phyloP scores from a whole-genome alignment of 129 eudicot species.

The Escallonia herrerae region DNA sequence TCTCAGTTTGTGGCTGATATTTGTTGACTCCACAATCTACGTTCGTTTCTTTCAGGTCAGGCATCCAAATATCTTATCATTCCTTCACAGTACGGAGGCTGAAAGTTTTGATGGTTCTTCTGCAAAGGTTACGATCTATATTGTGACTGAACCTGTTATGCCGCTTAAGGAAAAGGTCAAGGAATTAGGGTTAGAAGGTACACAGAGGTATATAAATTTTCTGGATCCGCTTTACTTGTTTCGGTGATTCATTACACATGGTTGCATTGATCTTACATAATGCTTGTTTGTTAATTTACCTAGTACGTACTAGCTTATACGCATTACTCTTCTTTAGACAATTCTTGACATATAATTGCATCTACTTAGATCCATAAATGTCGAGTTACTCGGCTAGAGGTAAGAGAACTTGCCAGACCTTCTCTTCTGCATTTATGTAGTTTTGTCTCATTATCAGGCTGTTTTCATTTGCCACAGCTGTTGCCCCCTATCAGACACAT shows the following conservation, averaged over 20 bases:
- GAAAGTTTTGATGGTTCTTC: constrained; percentile 75
- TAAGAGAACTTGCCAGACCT: neutral
- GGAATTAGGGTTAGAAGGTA: constrained; percentile 87
- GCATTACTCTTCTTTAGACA: neutral
- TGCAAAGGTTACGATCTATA: constrained; percentile 74
- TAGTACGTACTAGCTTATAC: neutral
- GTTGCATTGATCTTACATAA: constrained; percentile 1
- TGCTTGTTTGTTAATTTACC: neutral
- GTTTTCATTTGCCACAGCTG: neutral
- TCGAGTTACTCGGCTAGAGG: neutral
- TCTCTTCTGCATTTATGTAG: neutral
- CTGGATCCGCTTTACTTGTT: neutral
- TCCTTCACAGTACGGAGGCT: constrained; percentile 87
- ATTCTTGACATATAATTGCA: neutral
- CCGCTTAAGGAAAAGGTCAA: constrained; percentile 87
- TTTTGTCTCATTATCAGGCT: neutral
- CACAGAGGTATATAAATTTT: constrained; percentile 51
- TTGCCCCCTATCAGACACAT: neutral
- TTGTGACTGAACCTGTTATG: constrained; percentile 96
- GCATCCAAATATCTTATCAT: constrained; percentile 91
- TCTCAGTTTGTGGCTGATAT: neutral
- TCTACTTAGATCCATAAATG: neutral
- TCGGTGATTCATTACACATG: neutral
- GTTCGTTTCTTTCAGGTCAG: constrained; percentile 67
- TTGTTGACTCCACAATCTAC: neutral